Evolutionary conservation across 1,284 basidiomycete species (phyloP).

Genomic region (Paramarasmius palmivorus): DNA sequence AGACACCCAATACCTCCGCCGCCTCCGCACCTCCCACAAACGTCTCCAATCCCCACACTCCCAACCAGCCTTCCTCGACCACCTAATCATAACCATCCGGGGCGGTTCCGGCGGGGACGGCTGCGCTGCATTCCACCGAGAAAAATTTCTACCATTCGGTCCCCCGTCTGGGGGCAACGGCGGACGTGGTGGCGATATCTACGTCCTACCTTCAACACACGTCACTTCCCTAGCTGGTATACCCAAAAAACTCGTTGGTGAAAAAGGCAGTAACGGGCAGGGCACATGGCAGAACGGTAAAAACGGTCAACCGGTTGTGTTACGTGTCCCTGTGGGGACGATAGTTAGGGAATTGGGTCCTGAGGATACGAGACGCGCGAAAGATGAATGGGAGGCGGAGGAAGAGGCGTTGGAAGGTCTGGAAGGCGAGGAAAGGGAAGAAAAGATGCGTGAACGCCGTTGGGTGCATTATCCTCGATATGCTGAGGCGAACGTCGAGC

Average conservation of each 20-base stretch:
- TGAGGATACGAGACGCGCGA: slow-evolving; percentile 59
- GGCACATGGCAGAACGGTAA: slow-evolving; percentile 87
- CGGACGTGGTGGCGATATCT: slow-evolving; percentile 85
- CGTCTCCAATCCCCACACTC: too few species aligned
- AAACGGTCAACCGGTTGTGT: slow-evolving; percentile 68
- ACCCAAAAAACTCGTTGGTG: slow-evolving; percentile 65
- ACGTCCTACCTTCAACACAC: slow-evolving; percentile 73
- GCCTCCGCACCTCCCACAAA: too few species aligned
- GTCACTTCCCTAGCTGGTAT: slow-evolving; percentile 80
- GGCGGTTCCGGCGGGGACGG: slow-evolving; percentile 84
- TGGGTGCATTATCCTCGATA: slow-evolving; percentile 82
- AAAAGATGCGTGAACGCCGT: slow-evolving; percentile 63
- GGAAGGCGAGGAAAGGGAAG: slow-evolving; percentile 44
- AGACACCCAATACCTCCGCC: too few species aligned
- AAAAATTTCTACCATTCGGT: slow-evolving; percentile 77
- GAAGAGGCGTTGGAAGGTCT: slow-evolving; percentile 60
- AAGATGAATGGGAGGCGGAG: slow-evolving; percentile 69
- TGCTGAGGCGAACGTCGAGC: slow-evolving; percentile 59
- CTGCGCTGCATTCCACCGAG: slow-evolving; percentile 81
- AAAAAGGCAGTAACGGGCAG: slow-evolving; percentile 69
- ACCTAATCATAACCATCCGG: slow-evolving; percentile 73
- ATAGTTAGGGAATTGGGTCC: slow-evolving; percentile 76
- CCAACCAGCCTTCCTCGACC: slow-evolving; percentile 80
- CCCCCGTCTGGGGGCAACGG: slow-evolving; percentile 91
- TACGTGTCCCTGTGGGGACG: slow-evolving; percentile 87